Evolutionary conservation across 441 rosid genomes (phyloP), one percentile per base, ranked within the genome.

Genomic region (Dalechampia spathulata): DNA sequence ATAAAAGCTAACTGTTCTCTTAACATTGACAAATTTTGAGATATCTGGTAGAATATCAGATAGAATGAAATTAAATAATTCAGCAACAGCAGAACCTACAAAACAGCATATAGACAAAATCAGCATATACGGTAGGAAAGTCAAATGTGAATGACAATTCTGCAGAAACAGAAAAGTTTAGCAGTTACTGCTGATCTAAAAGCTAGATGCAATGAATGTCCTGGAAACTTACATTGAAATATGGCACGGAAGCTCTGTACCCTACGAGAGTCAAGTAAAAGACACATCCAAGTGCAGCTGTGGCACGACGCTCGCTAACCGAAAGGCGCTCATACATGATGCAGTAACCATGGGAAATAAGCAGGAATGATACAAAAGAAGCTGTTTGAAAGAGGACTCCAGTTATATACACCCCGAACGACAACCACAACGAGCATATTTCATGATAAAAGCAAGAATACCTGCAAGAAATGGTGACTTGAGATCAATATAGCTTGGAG

Each of bases 381-480:
- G 85, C 90, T 21, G 98, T 91, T 65, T 87, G 92, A 71, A 85
- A 87, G 63, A 91, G 86, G 54, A 91, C 86, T 68, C 96, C 98
- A 16, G 95, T 91, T 52, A 86, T 84, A 62, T 87, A 91, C 48
- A 87, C 95, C 63, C 98, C 98, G 52, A 87, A 91, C 30, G 96
- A 87, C 81, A 87, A 81, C 98, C 98, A 87, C 5, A 87, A 72
- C 27, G 98, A 91, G 69, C 98, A 87, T 52, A 78, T 73, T 55
- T 83, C 83, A 58, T 74, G 78, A 72, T 91, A 76, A 60, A 87
- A 77, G 72, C 98, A 91, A 19, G 96, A 87, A 63, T 87, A 85
- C 95, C 96, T 91, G 79, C 78, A 71, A 55, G 59, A 58, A 66
- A 15, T 5, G 20, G 43, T n/a, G n/a, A 23, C 38, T 43, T n/a